Evolutionary conservation across 2,329 filamentous ascomycete genomes (phyloP), one percentile per base, ranked within the genome.

Genomic region (Neonectria punicea): DNA sequence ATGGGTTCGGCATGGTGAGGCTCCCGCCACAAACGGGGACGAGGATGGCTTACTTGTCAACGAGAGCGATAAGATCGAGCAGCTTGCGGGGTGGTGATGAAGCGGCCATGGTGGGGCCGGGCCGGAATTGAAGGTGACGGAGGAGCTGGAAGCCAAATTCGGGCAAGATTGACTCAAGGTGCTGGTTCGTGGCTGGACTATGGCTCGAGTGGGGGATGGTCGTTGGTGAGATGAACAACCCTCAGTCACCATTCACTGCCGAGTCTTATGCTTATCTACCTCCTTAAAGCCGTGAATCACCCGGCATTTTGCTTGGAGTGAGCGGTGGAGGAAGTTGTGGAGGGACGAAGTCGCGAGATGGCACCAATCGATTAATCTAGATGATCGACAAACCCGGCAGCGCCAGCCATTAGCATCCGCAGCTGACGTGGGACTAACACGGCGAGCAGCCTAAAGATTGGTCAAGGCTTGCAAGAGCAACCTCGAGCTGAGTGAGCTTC

Each of bases 41-140:
- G 10, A 34, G 47, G 41, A 22, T 44, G 56, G 59, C 76, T 73
- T 75, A 84, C 82, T 81, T 84, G 73, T 84, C 82, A 43, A 81
- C 79, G 7, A 74, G 69, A 60, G 77, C 77, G 58, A 84, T 76
- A 58, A 84, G 75, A 63, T 80, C 75, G 22, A 83, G 73, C 20
- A 79, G 69, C 43, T 63, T 70, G 32, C 74, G 76, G 43, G 72
- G 61, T 49, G 65, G 22, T 44, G 49, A 34, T 44, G 61, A 47
- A 36, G 46, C 14, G 43, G 67, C 34, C 68, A 70, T 70, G 66
- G 51, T 25, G 18, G 32, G 44, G 28, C n/a, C 39, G n/a, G 44
- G 36, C 8, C n/a, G 8, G n/a, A 43, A 43, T 43, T 5, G 39
- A 43, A n/a, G 16, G 14, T 39, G 36, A 39, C 22, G 14, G 14